Conservation (phyloP, 345 rosid species). For the Excoecaria agallocha region DNA sequence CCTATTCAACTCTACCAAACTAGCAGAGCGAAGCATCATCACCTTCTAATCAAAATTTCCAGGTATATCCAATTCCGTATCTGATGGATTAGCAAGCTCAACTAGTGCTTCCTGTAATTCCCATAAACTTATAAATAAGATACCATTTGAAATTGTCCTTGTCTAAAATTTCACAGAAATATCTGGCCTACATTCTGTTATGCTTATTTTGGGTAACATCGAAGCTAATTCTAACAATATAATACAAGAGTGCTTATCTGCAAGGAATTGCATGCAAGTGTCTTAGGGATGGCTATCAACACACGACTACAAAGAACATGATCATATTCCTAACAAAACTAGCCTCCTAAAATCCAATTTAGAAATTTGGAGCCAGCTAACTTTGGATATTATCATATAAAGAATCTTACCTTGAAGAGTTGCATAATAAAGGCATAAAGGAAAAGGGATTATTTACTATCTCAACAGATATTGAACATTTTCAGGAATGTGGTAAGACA, state of each 20-base stretch:
- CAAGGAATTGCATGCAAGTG: no score
- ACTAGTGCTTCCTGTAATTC: constrained; percentile 55
- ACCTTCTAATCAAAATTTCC: constrained; percentile 52
- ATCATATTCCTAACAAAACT: no score
- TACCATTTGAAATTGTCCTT: background rate
- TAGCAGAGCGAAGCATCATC: constrained; percentile 14
- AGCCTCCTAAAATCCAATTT: no score
- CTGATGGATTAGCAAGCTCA: constrained; percentile 59
- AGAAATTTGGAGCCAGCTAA: no score
- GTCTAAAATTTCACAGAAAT: background rate
- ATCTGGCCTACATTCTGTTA: background rate
- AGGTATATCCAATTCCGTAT: constrained; percentile 54
- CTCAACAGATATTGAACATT: background rate
- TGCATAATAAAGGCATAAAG: background rate
- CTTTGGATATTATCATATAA: no score
- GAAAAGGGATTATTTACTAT: background rate
- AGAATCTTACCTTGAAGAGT: background rate
- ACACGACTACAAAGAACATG: no score
- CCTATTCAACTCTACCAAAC: constrained; percentile 1
- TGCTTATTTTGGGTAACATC: background rate
- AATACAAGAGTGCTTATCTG: no score
- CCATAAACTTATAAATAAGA: constrained; percentile 27
- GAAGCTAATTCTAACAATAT: background rate
- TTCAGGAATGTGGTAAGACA: no score
- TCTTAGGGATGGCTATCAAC: no score